Evolutionary conservation across 768 basidiomycete genomes (phyloP).

Genomic region (Termitomyces sp.): DNA sequence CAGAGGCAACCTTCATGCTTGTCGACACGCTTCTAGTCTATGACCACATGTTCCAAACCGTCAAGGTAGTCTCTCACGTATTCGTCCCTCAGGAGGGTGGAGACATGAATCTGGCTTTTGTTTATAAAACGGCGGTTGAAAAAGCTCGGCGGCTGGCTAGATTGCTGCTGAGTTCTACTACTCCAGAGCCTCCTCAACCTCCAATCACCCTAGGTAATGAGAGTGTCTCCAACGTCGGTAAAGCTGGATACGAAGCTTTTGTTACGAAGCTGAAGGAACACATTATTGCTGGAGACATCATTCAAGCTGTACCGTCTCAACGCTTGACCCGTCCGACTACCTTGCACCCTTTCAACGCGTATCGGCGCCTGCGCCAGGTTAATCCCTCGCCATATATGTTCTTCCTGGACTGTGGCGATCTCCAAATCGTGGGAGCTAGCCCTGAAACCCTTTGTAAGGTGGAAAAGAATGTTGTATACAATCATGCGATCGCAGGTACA

Average conservation of each 20-base stretch:
- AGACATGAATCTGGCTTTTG: slow-evolving; percentile 64
- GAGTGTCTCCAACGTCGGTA: slow-evolving; percentile 86
- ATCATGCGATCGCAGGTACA: slow-evolving; percentile 98
- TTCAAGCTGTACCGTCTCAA: slow-evolving; percentile 97
- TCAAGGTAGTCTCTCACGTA: slow-evolving; percentile 96
- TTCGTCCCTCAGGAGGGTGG: slow-evolving; percentile 72
- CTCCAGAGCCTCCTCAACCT: slow-evolving; percentile 63
- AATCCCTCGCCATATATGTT: slow-evolving; percentile 99
- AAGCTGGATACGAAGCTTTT: slow-evolving; percentile 84
- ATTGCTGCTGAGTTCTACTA: slow-evolving; percentile 42
- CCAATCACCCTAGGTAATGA: slow-evolving; percentile 61
- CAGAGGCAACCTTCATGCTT: slow-evolving; percentile 96
- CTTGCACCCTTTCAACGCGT: slow-evolving; percentile 96
- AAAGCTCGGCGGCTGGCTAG: slow-evolving; percentile 82
- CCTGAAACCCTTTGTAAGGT: slow-evolving; percentile 98
- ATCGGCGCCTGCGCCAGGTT: slow-evolving; percentile 86
- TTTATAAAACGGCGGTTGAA: slow-evolving; percentile 83
- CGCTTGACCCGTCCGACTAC: slow-evolving; percentile 78
- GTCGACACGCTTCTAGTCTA: slow-evolving; percentile 93
- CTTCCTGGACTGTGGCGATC: slow-evolving; percentile 88
- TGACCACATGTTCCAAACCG: slow-evolving; percentile 91
- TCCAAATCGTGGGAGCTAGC: slow-evolving; percentile 96
- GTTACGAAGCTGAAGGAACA: slow-evolving; percentile 92
- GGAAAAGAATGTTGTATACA: slow-evolving; percentile 84
- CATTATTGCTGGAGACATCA: slow-evolving; percentile 95